These are phyloP conservation scores for Pneumocystis murina DNA, from an alignment of 1,139 yeast species.

Conservation along the genomic window DNA sequence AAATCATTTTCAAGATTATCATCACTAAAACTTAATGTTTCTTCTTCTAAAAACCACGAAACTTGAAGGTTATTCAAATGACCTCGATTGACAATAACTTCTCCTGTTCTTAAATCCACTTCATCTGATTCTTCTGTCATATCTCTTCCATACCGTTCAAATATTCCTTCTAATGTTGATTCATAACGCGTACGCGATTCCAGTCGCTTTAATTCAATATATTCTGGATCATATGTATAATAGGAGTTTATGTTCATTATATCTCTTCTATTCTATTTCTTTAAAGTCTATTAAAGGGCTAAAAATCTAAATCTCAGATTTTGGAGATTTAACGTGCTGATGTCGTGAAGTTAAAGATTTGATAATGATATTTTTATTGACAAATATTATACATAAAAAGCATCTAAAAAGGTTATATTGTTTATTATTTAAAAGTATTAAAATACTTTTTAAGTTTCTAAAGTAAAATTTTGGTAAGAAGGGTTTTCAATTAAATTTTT, in stretches of 20 bases:
- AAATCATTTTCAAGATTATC: background rate
- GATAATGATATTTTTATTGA: no score
- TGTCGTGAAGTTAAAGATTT: no score
- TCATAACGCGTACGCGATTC: conserved; percentile 1
- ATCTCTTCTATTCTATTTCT: background rate
- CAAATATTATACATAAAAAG: background rate
- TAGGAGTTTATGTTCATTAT: background rate
- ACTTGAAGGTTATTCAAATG: conserved; percentile 3
- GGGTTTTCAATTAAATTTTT: conserved; percentile 15
- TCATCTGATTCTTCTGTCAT: conserved; percentile 8
- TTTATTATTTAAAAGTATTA: background rate
- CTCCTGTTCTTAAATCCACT: conserved; percentile 9
- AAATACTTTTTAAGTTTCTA: background rate
- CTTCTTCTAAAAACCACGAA: background rate
- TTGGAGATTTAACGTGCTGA: no score
- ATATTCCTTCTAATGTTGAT: conserved; percentile 12
- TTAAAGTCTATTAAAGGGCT: background rate
- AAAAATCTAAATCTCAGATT: background rate
- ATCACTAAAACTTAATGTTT: background rate
- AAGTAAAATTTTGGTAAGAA: background rate
- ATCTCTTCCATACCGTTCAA: conserved; percentile 13
- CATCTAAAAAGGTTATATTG: background rate
- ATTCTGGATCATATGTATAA: background rate
- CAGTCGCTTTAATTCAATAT: conserved; percentile 22
- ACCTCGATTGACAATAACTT: conserved; percentile 5